A percentile compares a stretch with the other conserved stretches of the same genome.
These are phyloP conservation scores for Linnemannia schmuckeri DNA, from an alignment of 192 early-diverging fungal genomes.

Conservation along the genomic window DNA sequence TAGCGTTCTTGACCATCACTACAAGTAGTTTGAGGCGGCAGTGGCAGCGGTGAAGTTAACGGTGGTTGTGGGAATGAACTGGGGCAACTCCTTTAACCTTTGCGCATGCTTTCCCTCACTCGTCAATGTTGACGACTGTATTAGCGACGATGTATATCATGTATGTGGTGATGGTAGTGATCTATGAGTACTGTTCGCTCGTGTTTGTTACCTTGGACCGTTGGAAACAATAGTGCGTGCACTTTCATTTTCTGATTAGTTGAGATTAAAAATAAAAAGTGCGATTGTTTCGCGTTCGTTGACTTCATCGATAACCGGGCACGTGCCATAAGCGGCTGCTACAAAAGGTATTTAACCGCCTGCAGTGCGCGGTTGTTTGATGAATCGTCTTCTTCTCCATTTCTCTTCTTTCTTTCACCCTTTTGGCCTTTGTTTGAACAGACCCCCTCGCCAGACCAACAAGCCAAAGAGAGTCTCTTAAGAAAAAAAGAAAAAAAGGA, in stretches of 20 bases:
- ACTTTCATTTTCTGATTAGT: not conserved
- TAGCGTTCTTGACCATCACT: too few species aligned
- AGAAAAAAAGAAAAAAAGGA: not conserved
- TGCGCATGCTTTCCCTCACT: too few species aligned
- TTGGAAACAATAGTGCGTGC: not conserved
- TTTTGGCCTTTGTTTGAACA: constrained; percentile 7
- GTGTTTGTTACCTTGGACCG: not conserved
- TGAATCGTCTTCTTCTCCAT: not conserved
- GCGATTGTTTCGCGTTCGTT: not conserved
- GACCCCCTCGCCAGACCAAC: not conserved
- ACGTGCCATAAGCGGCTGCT: not conserved
- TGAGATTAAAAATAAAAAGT: not conserved
- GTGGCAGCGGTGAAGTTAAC: too few species aligned
- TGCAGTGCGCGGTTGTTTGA: too few species aligned
- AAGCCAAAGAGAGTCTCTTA: not conserved
- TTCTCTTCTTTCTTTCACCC: not conserved
- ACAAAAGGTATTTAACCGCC: not conserved
- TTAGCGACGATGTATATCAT: too few species aligned
- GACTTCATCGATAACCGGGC: not conserved
- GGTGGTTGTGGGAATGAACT: too few species aligned
- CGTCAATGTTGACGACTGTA: too few species aligned
- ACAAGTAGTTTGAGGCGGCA: too few species aligned
- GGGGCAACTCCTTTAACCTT: too few species aligned
- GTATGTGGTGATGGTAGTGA: too few species aligned
- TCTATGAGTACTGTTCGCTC: too few species aligned